Conservation (phyloP, 345 rosid genomes). For the Boechera stricta region DNA sequence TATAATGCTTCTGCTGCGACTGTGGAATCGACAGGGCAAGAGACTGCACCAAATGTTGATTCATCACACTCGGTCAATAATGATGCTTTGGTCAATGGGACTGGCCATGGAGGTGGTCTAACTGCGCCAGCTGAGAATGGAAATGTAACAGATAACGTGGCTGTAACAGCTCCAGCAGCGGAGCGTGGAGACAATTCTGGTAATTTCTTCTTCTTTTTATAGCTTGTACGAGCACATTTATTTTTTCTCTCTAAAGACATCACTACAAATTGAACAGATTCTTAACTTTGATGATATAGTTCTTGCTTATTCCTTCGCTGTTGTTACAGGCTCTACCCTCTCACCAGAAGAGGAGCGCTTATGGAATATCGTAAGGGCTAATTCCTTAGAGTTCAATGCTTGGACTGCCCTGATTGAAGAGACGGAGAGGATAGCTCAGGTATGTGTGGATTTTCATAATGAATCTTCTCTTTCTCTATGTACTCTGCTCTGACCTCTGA, state of each 20-base stretch:
- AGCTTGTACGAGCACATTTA: background rate
- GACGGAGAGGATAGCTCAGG: constrained; percentile 91
- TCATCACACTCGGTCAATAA: constrained; percentile 45
- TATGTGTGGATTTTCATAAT: constrained; percentile 41
- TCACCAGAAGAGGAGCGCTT: constrained; percentile 88
- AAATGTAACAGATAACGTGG: constrained; percentile 47
- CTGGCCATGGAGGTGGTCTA: constrained; percentile 47
- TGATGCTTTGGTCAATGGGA: constrained; percentile 65
- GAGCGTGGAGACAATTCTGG: constrained; percentile 65
- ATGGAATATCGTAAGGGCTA: constrained; percentile 84
- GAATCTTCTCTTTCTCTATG: background rate
- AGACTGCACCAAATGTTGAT: constrained; percentile 43
- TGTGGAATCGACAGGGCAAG: constrained; percentile 44
- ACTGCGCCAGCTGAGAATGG: constrained; percentile 63
- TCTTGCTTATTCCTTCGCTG: background rate
- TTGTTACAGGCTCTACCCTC: constrained; percentile 51
- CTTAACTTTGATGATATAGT: background rate
- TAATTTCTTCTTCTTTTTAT: constrained; percentile 43
- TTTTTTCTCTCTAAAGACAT: background rate
- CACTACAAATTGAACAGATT: background rate
- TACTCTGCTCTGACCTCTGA: constrained; percentile 20
- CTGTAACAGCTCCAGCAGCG: constrained; percentile 50
- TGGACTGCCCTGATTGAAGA: constrained; percentile 92
- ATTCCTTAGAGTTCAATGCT: constrained; percentile 84
- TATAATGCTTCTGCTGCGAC: constrained; percentile 45